Conservation (phyloP, 805 yeast species). For the Ogataea trehalophila region DNA sequence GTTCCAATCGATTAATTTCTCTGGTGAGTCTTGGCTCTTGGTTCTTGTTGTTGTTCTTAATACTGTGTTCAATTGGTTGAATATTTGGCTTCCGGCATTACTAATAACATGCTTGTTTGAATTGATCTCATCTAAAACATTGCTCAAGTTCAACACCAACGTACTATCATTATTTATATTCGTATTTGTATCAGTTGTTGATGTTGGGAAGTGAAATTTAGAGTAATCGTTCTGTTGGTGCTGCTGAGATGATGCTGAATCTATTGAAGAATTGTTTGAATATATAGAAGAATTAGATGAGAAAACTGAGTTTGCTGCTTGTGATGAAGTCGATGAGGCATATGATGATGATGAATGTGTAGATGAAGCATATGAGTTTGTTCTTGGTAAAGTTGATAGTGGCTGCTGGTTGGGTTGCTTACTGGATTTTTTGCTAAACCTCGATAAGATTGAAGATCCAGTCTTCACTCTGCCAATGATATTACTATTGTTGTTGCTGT, state of each 20-base stretch:
- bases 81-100: constrained; percentile 21
- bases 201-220: background rate
- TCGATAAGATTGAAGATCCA: constrained; percentile 10
- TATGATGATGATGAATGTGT: background rate
- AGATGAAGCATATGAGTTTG: background rate
- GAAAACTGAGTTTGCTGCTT: background rate
- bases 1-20: constrained; percentile 47
- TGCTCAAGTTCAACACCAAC: constrained; percentile 8
- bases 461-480: constrained; percentile 8
- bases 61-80: constrained; percentile 20
- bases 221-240: background rate
- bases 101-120: constrained; percentile 9
- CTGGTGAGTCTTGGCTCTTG: constrained; percentile 20
- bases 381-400: constrained; percentile 2
- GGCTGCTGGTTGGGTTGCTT: background rate
- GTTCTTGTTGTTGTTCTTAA: constrained; percentile 11
- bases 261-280: background rate
- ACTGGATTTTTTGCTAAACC: constrained; percentile 2
- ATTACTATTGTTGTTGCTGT: constrained; percentile 6
- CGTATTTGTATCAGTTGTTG: background rate
- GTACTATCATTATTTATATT: background rate
- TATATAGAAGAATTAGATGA: background rate
- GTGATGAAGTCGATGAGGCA: constrained; percentile 1
- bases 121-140: constrained; percentile 17
- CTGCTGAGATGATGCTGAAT: background rate